Evolutionary conservation across 768 basidiomycete genomes (phyloP).

Genomic region (Amanita inopinata): DNA sequence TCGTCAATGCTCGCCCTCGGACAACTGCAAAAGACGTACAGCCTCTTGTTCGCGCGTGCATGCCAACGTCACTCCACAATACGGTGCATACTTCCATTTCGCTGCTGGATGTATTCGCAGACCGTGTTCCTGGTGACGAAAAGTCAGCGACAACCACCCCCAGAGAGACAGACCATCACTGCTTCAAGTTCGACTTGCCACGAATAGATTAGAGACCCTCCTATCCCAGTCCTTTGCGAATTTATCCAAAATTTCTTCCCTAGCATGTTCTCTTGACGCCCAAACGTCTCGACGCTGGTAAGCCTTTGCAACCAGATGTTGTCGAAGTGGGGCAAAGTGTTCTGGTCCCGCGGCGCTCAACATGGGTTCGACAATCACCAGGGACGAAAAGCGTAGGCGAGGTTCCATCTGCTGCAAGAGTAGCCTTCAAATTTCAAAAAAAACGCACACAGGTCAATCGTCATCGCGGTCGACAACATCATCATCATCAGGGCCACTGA

Average conservation of each 20-base stretch:
- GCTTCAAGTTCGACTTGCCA: constrained; percentile 27
- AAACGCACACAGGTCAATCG: too few relatives aligned
- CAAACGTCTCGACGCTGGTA: constrained; percentile 43
- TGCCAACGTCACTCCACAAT: constrained; percentile 36
- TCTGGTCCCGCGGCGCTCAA: constrained; percentile 40
- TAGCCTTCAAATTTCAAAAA: too few relatives aligned
- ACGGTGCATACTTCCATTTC: constrained; percentile 20
- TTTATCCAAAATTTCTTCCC: constrained; percentile 22
- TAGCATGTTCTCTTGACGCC: constrained; percentile 35
- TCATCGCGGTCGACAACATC: too few relatives aligned
- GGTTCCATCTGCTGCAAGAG: constrained; percentile 43
- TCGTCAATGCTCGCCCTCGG: neutral
- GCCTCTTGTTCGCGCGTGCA: constrained; percentile 57
- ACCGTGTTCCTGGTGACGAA: constrained; percentile 35
- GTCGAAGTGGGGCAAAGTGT: constrained; percentile 31
- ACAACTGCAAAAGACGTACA: constrained; percentile 24
- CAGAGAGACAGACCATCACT: too few relatives aligned
- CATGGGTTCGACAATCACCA: constrained; percentile 59
- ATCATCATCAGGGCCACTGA: constrained; percentile 24
- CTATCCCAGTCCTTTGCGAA: constrained; percentile 40
- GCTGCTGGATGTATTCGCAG: constrained; percentile 28
- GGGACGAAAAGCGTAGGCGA: constrained; percentile 31
- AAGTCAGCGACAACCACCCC: too few relatives aligned
- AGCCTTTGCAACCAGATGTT: constrained; percentile 34
- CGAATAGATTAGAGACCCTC: constrained; percentile 39